Conservation (phyloP, 352 stramenopile genomes). For the Phytophthora brassicae region DNA sequence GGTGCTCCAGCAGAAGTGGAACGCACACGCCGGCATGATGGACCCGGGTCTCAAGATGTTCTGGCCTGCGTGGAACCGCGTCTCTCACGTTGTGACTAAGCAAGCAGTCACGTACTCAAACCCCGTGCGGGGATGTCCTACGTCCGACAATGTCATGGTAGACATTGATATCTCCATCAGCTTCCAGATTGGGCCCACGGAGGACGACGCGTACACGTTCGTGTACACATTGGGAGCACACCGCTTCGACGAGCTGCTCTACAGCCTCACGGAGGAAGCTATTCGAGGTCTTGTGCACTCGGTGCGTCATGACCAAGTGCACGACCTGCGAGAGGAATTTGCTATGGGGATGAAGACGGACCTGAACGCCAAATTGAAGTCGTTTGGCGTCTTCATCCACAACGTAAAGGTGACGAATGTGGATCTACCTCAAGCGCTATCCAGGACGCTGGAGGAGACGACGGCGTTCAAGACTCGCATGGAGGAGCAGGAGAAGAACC, state of each 20-base stretch:
- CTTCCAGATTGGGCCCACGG: constrained; percentile 81
- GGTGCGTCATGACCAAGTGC: constrained; percentile 80
- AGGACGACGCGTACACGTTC: constrained; percentile 80
- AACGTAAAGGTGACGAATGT: constrained; percentile 90
- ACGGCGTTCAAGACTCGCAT: constrained; percentile 88
- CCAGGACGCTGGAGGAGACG: constrained; percentile 72
- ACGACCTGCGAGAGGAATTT: constrained; percentile 83
- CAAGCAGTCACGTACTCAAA: constrained; percentile 84
- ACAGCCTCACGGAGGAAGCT: constrained; percentile 72
- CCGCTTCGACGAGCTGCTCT: constrained; percentile 84
- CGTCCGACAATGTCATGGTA: constrained; percentile 89
- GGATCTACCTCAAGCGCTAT: constrained; percentile 62
- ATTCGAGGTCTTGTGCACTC: constrained; percentile 83
- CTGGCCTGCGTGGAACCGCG: constrained; percentile 75
- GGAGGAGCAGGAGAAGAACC: constrained; percentile 89
- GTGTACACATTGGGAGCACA: constrained; percentile 84
- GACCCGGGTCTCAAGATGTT: constrained; percentile 77
- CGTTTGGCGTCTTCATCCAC: constrained; percentile 82
- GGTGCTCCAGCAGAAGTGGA: constrained; percentile 88
- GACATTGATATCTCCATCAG: constrained; percentile 89
- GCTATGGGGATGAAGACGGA: constrained; percentile 84
- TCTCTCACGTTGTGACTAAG: constrained; percentile 88
- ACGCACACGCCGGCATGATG: constrained; percentile 77
- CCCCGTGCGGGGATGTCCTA: constrained; percentile 69
- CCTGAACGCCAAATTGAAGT: constrained; percentile 67